Evolutionary conservation across 176 grass and related monocot species (phyloP).

Genomic region (Miscanthus lutarioriparius): DNA sequence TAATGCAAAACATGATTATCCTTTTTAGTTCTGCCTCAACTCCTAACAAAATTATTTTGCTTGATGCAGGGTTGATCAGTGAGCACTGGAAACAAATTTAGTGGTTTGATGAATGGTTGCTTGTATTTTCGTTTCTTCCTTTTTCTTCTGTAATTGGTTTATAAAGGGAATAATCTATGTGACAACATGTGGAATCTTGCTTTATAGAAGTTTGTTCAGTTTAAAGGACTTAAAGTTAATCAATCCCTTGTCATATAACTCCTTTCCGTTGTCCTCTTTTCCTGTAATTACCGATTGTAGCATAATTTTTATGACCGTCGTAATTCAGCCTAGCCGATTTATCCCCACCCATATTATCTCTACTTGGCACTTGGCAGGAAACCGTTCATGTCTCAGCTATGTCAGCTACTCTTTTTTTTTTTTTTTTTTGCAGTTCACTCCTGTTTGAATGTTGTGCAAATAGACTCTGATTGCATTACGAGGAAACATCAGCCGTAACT

Average conservation of each 20-base stretch:
- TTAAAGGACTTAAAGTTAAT: slow-evolving; percentile 45
- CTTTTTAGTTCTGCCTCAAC: not conserved
- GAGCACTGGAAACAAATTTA: slow-evolving; percentile 47
- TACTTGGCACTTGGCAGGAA: not conserved
- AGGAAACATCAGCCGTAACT: not conserved
- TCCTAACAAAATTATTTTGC: slow-evolving; percentile 18
- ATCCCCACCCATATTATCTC: not conserved
- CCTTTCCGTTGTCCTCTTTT: not conserved
- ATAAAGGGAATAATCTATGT: slow-evolving; percentile 67
- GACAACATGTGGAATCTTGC: slow-evolving; percentile 55
- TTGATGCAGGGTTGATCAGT: slow-evolving; percentile 48
- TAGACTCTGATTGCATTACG: not conserved
- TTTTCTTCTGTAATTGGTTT: slow-evolving; percentile 64
- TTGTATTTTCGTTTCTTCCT: slow-evolving; percentile 45
- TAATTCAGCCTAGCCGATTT: not conserved
- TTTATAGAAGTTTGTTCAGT: slow-evolving; percentile 62
- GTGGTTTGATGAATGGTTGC: slow-evolving; percentile 47
- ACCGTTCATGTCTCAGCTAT: not conserved
- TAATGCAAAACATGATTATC: not conserved
- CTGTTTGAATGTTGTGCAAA: not conserved
- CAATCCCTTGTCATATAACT: slow-evolving; percentile 14
- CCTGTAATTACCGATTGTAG: slow-evolving; percentile 15
- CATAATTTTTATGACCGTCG: not conserved
- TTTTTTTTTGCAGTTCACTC: no score
- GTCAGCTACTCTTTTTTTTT: not conserved